phyloP scores from a whole-genome alignment of 306 rosid genomes.

The Malus fusca region DNA sequence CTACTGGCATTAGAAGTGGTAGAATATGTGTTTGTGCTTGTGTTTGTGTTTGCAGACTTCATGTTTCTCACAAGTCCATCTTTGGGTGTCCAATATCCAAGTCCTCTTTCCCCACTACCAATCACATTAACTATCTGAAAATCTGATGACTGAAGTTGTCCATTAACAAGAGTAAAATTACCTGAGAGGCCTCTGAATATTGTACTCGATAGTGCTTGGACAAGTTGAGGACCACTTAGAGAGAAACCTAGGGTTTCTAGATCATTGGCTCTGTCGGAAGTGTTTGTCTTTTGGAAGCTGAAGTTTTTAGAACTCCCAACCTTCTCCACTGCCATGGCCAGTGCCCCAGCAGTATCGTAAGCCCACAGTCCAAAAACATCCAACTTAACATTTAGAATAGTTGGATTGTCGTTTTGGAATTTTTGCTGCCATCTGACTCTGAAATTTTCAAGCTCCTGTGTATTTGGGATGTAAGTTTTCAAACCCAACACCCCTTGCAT shows the following conservation, averaged over 20 bases:
- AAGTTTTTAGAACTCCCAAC: not conserved
- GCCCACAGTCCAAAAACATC: slow-evolving; percentile 26
- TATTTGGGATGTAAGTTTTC: slow-evolving; percentile 19
- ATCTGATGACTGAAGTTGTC: slow-evolving; percentile 4
- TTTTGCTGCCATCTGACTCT: slow-evolving; percentile 26
- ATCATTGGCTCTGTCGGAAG: slow-evolving; percentile 14
- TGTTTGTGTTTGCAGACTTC: not conserved
- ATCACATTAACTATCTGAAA: slow-evolving; percentile 29
- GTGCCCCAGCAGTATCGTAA: slow-evolving; percentile 23
- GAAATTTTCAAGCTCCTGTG: slow-evolving; percentile 26
- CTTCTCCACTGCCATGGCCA: slow-evolving; percentile 25
- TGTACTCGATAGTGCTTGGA: slow-evolving; percentile 17
- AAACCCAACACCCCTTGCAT: slow-evolving; percentile 33
- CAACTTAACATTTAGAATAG: not conserved
- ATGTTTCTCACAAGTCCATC: slow-evolving; percentile 19
- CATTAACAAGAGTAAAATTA: slow-evolving; percentile 4
- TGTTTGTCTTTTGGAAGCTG: not conserved
- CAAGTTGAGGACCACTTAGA: slow-evolving; percentile 28
- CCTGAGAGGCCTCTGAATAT: slow-evolving; percentile 22
- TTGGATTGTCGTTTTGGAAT: slow-evolving; percentile 25
- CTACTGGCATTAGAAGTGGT: slow-evolving; percentile 6
- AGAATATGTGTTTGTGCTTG: too few species aligned
- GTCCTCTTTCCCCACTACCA: slow-evolving; percentile 16
- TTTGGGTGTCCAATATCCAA: slow-evolving; percentile 44
- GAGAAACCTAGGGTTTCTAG: slow-evolving; percentile 30